Evolutionary conservation across 2,329 filamentous ascomycete species (phyloP), one percentile per base, ranked within the genome.

Genomic region (Epichloe coenophiala): DNA sequence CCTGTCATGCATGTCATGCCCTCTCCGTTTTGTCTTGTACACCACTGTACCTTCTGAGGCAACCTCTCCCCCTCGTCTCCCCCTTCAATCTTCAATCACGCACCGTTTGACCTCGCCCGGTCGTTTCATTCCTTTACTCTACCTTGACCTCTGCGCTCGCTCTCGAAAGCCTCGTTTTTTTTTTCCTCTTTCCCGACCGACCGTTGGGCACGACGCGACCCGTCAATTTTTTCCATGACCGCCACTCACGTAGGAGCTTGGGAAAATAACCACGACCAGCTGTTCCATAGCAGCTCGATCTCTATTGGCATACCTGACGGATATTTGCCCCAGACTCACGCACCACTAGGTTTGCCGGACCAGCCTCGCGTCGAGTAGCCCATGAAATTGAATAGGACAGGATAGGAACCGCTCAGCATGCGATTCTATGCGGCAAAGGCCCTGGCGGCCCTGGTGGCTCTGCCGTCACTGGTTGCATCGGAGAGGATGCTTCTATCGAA

Each of bases 401-500:
- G 13, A 40, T 19, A 23, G 11, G 15, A 23, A 12, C 21, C 12
- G 23, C 21, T 35, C 39, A 51, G 23, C 4, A 53, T 53, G 52
- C 46, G 52, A 17, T 45, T 21, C 15, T 51, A 45, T 15, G n/a
- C 31, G 19, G 45, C 38, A n/a, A 46, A 38, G 2, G 21, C 45
- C 43, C 7, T 47, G 43, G 49, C 49, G 46, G 46, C 49, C 47
- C 8, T 49, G 27, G 52, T 23, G 42, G 40, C 42, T 21, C 39
- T 51, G 46, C 52, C 52, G 44, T 47, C 47, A 31, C 37, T 51
- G 37, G 47, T 42, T n/a, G 44, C 43, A 6, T 46, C 45, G 36
- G 49, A 53, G 31, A 46, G 41, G 17, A 51, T 53, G 52, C 47
- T 53, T 15, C 11, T 46, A 13, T 46, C 88, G 47, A 84, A 77